These are phyloP conservation scores for Calocera viscosa DNA, from an alignment of 768 basidiomycete species.

Conservation along the genomic window DNA sequence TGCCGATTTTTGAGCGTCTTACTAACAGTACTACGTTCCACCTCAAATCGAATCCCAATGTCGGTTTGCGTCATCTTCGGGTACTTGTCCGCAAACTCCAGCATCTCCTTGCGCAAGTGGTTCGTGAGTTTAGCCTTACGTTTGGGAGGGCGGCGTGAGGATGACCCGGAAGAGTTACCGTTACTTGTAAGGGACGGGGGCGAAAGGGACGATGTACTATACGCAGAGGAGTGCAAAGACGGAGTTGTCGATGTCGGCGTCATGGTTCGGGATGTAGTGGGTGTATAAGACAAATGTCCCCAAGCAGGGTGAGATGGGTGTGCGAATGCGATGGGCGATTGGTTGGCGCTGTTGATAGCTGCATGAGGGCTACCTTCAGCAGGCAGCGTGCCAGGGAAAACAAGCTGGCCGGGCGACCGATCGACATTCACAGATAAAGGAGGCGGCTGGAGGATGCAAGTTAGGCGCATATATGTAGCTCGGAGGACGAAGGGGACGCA, in stretches of 20 bases:
- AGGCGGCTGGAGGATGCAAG: neutral
- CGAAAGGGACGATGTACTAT: neutral
- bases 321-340: neutral
- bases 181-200: neutral
- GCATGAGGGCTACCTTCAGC: neutral
- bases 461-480: neutral
- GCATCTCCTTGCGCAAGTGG: slow-evolving; percentile 63
- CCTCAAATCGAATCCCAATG: slow-evolving; percentile 59
- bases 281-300: neutral
- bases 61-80: slow-evolving; percentile 70
- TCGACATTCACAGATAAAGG: neutral
- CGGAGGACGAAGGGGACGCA: neutral
- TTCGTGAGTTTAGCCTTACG: slow-evolving; percentile 41
- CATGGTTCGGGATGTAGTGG: neutral
- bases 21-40: slow-evolving; percentile 87
- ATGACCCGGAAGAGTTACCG: neutral
- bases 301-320: neutral
- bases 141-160: slow-evolving; percentile 12
- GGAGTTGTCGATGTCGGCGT: slow-evolving; percentile 4
- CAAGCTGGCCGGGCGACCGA: neutral
- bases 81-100: slow-evolving; percentile 48
- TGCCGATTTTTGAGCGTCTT: slow-evolving; percentile 59
- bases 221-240: slow-evolving; percentile 7
- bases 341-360: neutral
- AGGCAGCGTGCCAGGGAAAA: neutral